Conservation (phyloP, 2,329 filamentous ascomycete species). For the Aspergillus bombycis region DNA sequence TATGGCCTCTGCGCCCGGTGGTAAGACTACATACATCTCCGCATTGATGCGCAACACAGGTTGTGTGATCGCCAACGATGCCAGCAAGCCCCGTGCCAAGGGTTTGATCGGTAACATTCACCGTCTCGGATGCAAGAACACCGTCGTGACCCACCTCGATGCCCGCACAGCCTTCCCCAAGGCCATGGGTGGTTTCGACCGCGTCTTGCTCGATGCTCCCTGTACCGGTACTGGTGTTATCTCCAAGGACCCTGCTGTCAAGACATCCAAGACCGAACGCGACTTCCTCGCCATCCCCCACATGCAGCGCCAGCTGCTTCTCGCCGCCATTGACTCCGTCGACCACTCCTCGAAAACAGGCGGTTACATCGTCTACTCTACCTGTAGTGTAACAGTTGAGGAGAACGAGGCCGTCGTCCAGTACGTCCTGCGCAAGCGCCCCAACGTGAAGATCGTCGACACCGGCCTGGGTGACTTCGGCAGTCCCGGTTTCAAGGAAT, state of each 20-base stretch:
- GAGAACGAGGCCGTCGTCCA: conserved; percentile 94
- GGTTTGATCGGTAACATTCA: conserved; percentile 98
- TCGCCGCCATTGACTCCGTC: conserved; percentile 92
- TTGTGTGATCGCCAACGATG: conserved; percentile 93
- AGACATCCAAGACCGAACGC: conserved; percentile 96
- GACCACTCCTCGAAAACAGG: conserved; percentile 91
- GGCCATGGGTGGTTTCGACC: conserved; percentile 93
- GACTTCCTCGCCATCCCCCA: conserved; percentile 95
- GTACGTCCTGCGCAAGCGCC: conserved; percentile 86
- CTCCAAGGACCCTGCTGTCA: conserved; percentile 92
- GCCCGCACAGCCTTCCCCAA: conserved; percentile 85
- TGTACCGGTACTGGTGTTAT: conserved; percentile 98
- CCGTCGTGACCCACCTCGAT: conserved; percentile 93
- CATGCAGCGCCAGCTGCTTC: conserved; percentile 88
- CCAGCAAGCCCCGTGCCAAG: conserved; percentile 89
- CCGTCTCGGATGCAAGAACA: conserved; percentile 89
- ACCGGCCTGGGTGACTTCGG: conserved; percentile 84
- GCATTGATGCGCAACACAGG: conserved; percentile 98
- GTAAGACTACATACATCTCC: conserved; percentile 95
- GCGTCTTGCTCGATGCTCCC: conserved; percentile 89
- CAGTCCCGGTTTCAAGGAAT: conserved; percentile 87
- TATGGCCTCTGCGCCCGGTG: conserved; percentile 93
- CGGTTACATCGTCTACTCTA: conserved; percentile 95
- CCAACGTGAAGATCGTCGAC: conserved; percentile 91
- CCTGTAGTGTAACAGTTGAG: conserved; percentile 90